Percentiles rank a stretch among this genome's conserved stretches.
These are phyloP conservation scores for Lagerstroemia speciosa DNA, from an alignment of 345 rosid species.

Conservation along the genomic window DNA sequence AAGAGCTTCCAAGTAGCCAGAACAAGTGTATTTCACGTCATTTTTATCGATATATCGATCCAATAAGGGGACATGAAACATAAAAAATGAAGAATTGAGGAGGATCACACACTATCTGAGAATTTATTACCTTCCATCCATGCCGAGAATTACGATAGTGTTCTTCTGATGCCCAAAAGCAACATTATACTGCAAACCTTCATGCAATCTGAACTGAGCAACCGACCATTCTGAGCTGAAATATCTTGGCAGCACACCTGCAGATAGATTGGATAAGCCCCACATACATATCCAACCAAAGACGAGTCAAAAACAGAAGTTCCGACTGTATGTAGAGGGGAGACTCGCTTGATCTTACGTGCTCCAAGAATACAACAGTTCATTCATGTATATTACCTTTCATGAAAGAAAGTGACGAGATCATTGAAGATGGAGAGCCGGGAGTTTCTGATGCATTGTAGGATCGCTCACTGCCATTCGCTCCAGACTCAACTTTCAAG, in stretches of 20 bases:
- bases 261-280: background rate
- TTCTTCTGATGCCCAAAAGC: constrained; percentile 48
- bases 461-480: constrained; percentile 14
- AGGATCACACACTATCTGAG: background rate
- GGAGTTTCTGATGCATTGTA: constrained; percentile 11
- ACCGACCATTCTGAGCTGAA: constrained; percentile 63
- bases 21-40: background rate
- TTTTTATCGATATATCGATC: background rate
- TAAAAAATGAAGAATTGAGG: background rate
- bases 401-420: constrained; percentile 38
- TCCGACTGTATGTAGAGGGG: background rate
- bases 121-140: constrained; percentile 43
- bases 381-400: constrained; percentile 25
- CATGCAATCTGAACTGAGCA: constrained; percentile 42
- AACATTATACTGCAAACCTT: constrained; percentile 35
- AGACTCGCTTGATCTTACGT: background rate
- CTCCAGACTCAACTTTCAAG: constrained; percentile 32
- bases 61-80: background rate
- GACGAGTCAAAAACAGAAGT: background rate
- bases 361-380: background rate
- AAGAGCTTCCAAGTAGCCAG: background rate
- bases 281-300: background rate
- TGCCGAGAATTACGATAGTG: constrained; percentile 38
- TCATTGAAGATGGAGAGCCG: constrained; percentile 18
- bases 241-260: constrained; percentile 51